Base-by-base conservation (phyloP, 1,139 yeast genomes). In the Yamadazyma epiphylla region DNA sequence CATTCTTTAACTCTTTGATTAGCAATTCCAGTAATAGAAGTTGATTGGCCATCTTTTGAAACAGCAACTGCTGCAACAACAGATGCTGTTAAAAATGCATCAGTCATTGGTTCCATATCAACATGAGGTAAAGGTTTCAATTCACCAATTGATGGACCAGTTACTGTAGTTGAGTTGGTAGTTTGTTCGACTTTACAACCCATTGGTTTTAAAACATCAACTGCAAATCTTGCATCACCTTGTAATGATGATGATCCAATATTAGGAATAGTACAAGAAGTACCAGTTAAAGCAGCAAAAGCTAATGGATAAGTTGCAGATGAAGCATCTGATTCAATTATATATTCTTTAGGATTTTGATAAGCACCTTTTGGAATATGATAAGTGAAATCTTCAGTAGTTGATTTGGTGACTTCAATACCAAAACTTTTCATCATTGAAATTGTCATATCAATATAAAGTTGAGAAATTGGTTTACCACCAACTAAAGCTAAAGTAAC, bases 31-130 rank as follows among this genome's bases (percentile, higher is more conserved):
- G 84, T 78, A 45, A 91, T 91, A 8, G 83, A 74, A 5, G 97
- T 91, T 13, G 80, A 65, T 38, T 69, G 66, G 5, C 62, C 58
- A 39, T 65, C 74, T 7, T 10, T 10, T 7, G 7, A 7, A 31
- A 65, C 58, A 4, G 96, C 95, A 24, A 86, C 74, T 12, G 98
- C 96, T 24, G 98, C 98, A 16, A 88, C 94, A 13, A 94, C 96
- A 28, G 95, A 77, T 1, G 98, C 98, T 13, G 98, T 91, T 52
- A 91, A 70, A 55, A 91, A 91, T 0, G 98, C 98, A 60, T 91
- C 99, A 0, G 99, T 91, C 98, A 91, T 91, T 33, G 98, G 98
- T 59, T 91, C 98, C 98, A 91, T 94, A 55, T 94, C 96, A 36
- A 91, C 82, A 41, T 70, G 75, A 10, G 77, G 65, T 41, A 91